A percentile compares a stretch with the other conserved stretches of the same genome.
Evolutionary conservation across 225 moss, liverwort and hornwort species (phyloP).

Genomic region (Polytrichum formosum): DNA sequence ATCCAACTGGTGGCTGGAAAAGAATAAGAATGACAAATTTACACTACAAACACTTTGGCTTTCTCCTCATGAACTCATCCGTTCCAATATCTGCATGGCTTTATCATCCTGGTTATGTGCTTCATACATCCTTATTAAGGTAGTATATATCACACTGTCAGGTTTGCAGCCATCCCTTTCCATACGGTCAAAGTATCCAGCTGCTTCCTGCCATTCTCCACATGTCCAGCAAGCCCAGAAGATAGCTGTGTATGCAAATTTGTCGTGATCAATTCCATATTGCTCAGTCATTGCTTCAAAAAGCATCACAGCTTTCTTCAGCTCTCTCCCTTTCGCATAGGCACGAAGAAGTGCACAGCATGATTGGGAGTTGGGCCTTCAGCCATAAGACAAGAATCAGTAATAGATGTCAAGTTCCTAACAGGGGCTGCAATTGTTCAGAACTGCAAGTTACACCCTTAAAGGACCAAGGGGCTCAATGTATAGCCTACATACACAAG

Average conservation of each 20-base stretch:
- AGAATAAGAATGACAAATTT: no score
- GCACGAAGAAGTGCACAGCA: slow-evolving; percentile 61
- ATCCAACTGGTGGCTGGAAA: no score
- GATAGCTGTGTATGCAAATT: slow-evolving; percentile 54
- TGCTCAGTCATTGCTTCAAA: slow-evolving; percentile 43
- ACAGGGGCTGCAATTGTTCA: no score
- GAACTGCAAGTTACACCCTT: no score
- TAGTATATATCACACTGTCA: slow-evolving; percentile 54
- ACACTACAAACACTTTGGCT: not conserved
- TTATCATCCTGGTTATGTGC: slow-evolving; percentile 43
- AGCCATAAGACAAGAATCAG: slow-evolving; percentile 6
- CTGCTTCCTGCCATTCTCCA: slow-evolving; percentile 53
- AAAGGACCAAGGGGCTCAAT: no score
- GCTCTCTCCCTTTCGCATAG: slow-evolving; percentile 51
- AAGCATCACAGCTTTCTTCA: slow-evolving; percentile 39
- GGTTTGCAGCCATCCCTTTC: slow-evolving; percentile 46
- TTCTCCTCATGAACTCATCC: slow-evolving; percentile 7
- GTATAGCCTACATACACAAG: no score
- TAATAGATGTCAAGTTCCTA: no score
- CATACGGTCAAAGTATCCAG: slow-evolving; percentile 40
- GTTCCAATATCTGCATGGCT: slow-evolving; percentile 45
- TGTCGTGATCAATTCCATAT: slow-evolving; percentile 41
- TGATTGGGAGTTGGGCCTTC: slow-evolving; percentile 46
- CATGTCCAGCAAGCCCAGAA: slow-evolving; percentile 71
- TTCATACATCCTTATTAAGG: slow-evolving; percentile 60